These are phyloP conservation scores for Termitomyces sp. DNA, from an alignment of 768 basidiomycete genomes.

Conservation along the genomic window DNA sequence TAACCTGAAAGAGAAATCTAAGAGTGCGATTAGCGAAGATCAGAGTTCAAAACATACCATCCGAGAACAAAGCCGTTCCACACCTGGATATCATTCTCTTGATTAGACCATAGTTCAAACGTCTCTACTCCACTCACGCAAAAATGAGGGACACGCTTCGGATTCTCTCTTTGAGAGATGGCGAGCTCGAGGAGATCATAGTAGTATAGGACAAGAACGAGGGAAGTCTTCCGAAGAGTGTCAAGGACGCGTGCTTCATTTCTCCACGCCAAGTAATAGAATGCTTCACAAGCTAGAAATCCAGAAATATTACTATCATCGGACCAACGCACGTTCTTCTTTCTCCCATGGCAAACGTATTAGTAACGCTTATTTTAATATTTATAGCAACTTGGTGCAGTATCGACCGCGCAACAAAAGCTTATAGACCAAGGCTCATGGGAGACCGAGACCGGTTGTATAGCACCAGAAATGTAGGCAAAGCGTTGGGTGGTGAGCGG, in stretches of 20 bases:
- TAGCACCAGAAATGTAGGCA: too few species aligned
- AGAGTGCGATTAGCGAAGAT: background rate
- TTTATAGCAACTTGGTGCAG: too few species aligned
- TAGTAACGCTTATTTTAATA: too few species aligned
- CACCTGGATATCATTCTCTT: background rate
- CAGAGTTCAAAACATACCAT: background rate
- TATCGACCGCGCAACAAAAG: too few species aligned
- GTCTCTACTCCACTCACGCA: background rate
- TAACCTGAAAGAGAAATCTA: constrained; percentile 3
- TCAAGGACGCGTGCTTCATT: background rate
- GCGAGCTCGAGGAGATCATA: background rate
- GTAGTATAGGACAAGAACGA: background rate
- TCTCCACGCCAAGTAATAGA: background rate
- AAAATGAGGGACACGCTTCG: constrained; percentile 7
- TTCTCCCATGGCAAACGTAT: too few species aligned
- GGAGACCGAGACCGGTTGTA: too few species aligned
- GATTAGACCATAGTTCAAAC: background rate
- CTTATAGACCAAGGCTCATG: too few species aligned
- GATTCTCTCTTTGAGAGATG: constrained; percentile 5
- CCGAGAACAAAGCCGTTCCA: constrained; percentile 10
- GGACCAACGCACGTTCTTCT: too few species aligned
- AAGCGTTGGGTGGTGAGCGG: too few species aligned
- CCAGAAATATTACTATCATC: too few species aligned
- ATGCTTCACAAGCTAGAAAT: too few species aligned
- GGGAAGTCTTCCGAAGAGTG: background rate